Conservation (phyloP, 2,329 filamentous ascomycete species). For the Lachnellula suecica region DNA sequence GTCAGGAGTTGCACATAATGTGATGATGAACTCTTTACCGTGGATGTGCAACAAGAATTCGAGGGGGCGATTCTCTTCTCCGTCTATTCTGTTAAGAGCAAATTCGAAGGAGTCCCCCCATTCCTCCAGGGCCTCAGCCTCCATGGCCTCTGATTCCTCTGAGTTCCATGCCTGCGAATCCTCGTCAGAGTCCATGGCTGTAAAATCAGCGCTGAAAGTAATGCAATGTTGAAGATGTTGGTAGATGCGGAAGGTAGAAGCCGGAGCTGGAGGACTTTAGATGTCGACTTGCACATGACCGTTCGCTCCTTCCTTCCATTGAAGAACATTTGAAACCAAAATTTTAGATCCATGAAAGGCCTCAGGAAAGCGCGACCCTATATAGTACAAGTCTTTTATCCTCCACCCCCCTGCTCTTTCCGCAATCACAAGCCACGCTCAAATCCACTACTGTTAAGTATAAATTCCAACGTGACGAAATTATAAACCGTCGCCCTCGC, state of each 20-base stretch:
- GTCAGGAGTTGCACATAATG: conserved; percentile 10
- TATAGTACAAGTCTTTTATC: background rate
- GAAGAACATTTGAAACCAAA: background rate
- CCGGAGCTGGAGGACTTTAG: no score
- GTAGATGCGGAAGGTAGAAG: no score
- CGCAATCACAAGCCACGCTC: background rate
- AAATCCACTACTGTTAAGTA: background rate
- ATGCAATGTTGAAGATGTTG: no score
- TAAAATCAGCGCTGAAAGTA: no score
- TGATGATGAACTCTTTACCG: conserved; percentile 14
- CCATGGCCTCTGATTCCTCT: no score
- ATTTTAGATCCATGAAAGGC: background rate
- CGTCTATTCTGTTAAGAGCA: conserved; percentile 3
- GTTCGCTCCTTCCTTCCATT: no score
- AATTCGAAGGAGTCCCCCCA: no score
- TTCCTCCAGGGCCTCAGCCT: no score
- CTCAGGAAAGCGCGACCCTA: background rate
- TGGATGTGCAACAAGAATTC: conserved; percentile 12
- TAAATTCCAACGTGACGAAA: no score
- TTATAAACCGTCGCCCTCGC: conserved; percentile 19
- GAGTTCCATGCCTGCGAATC: no score
- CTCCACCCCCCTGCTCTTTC: background rate
- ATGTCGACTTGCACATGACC: no score
- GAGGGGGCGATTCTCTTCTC: conserved; percentile 11
- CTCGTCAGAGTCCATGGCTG: no score